Evolutionary conservation across 1,284 basidiomycete genomes (phyloP).

Genomic region (Ceraceosorus guamensis): DNA sequence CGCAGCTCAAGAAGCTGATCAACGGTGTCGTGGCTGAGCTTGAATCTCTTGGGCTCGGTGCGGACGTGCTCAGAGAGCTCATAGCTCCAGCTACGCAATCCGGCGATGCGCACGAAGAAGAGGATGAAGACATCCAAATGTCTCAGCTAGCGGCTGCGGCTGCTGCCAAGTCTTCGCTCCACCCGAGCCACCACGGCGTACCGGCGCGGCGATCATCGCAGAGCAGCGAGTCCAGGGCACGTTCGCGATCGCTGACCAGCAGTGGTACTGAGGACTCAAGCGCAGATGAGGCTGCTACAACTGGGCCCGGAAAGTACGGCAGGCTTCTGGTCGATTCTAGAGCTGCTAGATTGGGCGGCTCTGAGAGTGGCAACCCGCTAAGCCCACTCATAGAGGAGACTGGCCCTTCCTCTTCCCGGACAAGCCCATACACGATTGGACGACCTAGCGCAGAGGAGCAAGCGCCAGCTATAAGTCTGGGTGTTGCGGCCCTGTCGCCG

Average conservation of each 20-base stretch:
- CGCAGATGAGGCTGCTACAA: not conserved
- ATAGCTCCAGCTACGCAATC: constrained; percentile 36
- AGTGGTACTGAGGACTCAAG: too few relatives aligned
- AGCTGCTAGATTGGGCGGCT: too few relatives aligned
- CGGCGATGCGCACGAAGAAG: not conserved
- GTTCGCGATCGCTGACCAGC: too few relatives aligned
- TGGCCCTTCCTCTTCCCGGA: not conserved
- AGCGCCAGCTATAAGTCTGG: too few relatives aligned
- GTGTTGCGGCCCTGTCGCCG: too few relatives aligned
- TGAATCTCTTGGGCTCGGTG: constrained; percentile 66
- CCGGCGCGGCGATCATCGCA: not conserved
- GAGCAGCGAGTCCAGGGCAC: not conserved
- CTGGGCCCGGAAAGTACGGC: not conserved
- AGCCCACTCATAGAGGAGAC: constrained; percentile 10
- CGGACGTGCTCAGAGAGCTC: constrained; percentile 55
- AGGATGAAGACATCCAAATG: not conserved
- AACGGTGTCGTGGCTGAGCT: constrained; percentile 78
- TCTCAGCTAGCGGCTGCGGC: constrained; percentile 1
- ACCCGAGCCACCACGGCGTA: too few relatives aligned
- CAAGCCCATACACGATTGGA: not conserved
- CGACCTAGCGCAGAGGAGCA: too few relatives aligned
- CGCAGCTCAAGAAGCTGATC: constrained; percentile 83
- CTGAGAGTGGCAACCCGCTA: not conserved
- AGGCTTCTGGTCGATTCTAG: too few relatives aligned
- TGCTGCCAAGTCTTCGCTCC: not conserved